Percentiles rank a stretch among this genome's conserved stretches.
These are phyloP conservation scores for Leishmania amazonensis DNA, from an alignment of 208 protist species.

Conservation along the genomic window DNA sequence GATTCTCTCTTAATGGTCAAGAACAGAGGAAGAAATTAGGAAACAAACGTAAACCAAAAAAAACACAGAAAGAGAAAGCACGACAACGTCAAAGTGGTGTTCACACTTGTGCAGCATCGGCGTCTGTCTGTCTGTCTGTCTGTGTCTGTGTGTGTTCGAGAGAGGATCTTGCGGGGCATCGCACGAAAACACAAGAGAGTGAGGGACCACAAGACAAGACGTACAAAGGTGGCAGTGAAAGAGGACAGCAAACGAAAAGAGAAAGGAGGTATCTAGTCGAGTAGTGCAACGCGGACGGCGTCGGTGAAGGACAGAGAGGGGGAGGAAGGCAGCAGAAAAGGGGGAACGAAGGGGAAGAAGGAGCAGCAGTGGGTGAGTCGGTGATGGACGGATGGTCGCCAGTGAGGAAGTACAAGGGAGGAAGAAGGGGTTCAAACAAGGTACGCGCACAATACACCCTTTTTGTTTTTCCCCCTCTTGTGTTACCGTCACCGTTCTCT, in stretches of 20 bases:
- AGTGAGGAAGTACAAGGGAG: not conserved
- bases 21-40: not conserved
- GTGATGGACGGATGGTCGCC: not conserved
- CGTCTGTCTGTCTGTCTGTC: not conserved
- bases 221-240: not conserved
- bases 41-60: not conserved
- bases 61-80: not conserved
- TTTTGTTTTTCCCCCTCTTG: slow-evolving; percentile 4
- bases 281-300: not conserved
- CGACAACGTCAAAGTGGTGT: not conserved
- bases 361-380: too few species aligned
- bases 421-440: not conserved
- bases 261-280: not conserved
- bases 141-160: not conserved
- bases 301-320: not conserved
- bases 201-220: not conserved
- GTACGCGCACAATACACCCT: not conserved
- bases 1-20: not conserved
- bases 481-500: not conserved
- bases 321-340: not conserved
- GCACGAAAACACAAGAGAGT: not conserved
- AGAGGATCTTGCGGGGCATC: not conserved
- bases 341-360: not conserved
- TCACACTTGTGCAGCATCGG: not conserved
- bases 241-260: not conserved